Base-by-base conservation (phyloP, 306 rosid species). In the Albizia julibrissin region DNA sequence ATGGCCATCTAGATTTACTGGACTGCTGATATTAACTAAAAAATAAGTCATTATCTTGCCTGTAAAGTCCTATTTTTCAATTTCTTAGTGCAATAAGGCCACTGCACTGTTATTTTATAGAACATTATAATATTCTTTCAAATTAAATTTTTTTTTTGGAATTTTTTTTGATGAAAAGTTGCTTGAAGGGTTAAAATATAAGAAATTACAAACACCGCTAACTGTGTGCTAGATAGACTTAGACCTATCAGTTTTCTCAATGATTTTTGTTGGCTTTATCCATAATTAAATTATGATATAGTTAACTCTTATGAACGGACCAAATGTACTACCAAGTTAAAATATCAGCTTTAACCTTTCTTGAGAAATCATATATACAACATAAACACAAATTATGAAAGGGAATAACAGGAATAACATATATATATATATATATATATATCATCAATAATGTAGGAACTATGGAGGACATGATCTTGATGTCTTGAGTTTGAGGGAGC, bases 401-500 rank as follows among this genome's bases (percentile, higher is more conserved):
- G 24, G 39, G 19, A 56, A 56, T 56, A 79, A 24, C 39, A 14
- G 16, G 5, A 62, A 14, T 4, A 40, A 5, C 31, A 56, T 19
- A 56, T 56, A 56, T 56, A 54, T n/a, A 56, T 56, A 56, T 56
- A 54, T n/a, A 56, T 56, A 11, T n/a, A 72, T n/a, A 49, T 3
- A 33, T 27, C 10, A 54, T 69, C 12, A 26, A 67, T 80, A 21
- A 67, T 80, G n/a, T 72, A 94, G 98, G 91, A 85, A 89, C 80
- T 81, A 69, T 24, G 47, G 47, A 59, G 98, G 98, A 66, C 83
- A 88, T 78, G 97, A 87, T 75, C 87, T 94, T 78, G 91, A 88
- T 56, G 81, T 88, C 47, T 75, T 92, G 74, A 89, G 80, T 86
- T 77, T 88, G 85, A 88, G 89, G 87, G 97, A 94, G 85, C 91